These are phyloP conservation scores for Malassezia restricta DNA, from an alignment of 1,284 basidiomycete species.

Conservation along the genomic window DNA sequence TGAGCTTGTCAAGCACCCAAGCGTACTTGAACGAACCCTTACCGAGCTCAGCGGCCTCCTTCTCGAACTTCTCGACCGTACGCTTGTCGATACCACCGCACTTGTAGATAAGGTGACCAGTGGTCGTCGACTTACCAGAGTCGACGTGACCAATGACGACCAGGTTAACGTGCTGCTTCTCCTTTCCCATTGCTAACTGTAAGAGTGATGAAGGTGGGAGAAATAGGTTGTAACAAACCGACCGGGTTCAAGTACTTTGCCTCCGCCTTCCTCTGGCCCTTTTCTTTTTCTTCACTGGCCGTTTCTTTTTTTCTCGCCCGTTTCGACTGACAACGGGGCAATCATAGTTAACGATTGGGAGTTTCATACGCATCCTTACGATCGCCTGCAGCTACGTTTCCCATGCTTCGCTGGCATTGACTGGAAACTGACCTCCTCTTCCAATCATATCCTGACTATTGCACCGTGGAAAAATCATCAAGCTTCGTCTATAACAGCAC, in stretches of 20 bases:
- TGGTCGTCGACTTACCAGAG: conserved; percentile 87
- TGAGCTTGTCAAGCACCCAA: conserved; percentile 99
- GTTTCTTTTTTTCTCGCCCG: conserved; percentile 11
- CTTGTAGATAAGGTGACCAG: conserved; percentile 99
- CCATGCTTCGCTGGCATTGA: conserved; percentile 7
- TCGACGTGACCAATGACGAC: conserved; percentile 47
- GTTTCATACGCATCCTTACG: background rate
- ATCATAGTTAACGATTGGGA: conserved; percentile 7
- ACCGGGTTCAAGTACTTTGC: conserved; percentile 7
- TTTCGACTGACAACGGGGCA: conserved; percentile 1
- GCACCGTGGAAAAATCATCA: conserved; percentile 5
- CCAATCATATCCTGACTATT: background rate
- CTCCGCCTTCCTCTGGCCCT: conserved; percentile 2
- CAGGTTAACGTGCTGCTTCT: conserved; percentile 43
- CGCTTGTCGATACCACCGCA: conserved; percentile 99
- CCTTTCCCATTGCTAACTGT: conserved; percentile 18
- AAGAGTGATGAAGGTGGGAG: conserved; percentile 3
- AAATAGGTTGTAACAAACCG: background rate
- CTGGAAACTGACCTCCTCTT: background rate
- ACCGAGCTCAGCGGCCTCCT: conserved; percentile 99
- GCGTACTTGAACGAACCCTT: conserved; percentile 96
- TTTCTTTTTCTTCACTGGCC: conserved; percentile 15
- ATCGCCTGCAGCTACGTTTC: background rate
- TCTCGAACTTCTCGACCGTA: conserved; percentile 99
- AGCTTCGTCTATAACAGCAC: conserved; percentile 5